Evolutionary conservation across 345 rosid species (phyloP).

Genomic region (Moricandia moricandioides): DNA sequence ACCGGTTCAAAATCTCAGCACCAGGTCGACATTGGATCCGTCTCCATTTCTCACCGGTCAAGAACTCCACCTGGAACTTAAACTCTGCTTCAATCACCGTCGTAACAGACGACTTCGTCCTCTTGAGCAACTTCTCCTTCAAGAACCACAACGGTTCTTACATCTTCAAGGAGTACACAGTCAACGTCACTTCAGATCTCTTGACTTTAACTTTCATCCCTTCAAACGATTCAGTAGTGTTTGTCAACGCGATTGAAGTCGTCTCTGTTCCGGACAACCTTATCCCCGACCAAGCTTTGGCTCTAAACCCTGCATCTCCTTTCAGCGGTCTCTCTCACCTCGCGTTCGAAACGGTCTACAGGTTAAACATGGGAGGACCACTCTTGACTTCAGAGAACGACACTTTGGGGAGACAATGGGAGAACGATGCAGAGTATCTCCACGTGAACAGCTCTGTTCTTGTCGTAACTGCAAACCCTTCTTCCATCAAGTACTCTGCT

Average conservation of each 20-base stretch:
- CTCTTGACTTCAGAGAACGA: conserved; percentile 80
- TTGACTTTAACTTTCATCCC: conserved; percentile 71
- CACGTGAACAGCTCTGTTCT: conserved; percentile 85
- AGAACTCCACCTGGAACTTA: conserved; percentile 54
- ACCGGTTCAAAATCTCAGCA: conserved; percentile 60
- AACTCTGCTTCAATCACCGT: conserved; percentile 59
- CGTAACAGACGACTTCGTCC: conserved; percentile 75
- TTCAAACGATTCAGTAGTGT: conserved; percentile 65
- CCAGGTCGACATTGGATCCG: conserved; percentile 97
- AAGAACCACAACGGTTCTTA: conserved; percentile 52
- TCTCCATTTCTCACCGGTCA: conserved; percentile 75
- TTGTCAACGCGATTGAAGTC: conserved; percentile 92
- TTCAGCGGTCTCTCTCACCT: conserved; percentile 63
- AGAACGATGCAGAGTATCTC: conserved; percentile 70
- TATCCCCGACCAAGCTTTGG: conserved; percentile 72
- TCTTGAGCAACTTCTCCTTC: conserved; percentile 81
- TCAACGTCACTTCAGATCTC: conserved; percentile 68
- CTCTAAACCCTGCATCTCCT: conserved; percentile 57
- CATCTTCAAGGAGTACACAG: conserved; percentile 86
- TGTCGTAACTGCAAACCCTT: conserved; percentile 62
- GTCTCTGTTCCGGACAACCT: conserved; percentile 77
- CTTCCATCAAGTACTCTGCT: conserved; percentile 53
- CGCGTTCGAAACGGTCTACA: conserved; percentile 83
- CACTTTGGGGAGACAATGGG: conserved; percentile 91
- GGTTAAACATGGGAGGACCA: conserved; percentile 94